Evolutionary conservation across 2,329 filamentous ascomycete species (phyloP).

Genomic region (Penicillium capsulatum): DNA sequence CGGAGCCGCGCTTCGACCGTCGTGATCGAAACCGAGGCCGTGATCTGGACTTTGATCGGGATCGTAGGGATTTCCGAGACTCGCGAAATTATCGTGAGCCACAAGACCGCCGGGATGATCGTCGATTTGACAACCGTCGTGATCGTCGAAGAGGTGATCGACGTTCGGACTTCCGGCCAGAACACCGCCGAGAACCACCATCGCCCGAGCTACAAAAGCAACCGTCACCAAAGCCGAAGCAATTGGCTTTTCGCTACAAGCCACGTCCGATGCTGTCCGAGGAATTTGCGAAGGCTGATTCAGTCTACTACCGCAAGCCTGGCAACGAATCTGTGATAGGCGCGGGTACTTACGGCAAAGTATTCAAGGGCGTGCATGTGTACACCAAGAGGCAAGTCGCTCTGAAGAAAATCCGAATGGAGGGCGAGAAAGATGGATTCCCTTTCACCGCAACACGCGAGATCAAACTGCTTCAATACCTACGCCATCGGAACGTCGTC

Average conservation of each 20-base stretch:
- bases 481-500: slow-evolving; percentile 84
- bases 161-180: slow-evolving; percentile 32
- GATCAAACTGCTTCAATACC: slow-evolving; percentile 91
- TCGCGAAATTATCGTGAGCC: slow-evolving; percentile 29
- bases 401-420: slow-evolving; percentile 98
- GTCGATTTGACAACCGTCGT: slow-evolving; percentile 39
- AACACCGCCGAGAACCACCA: slow-evolving; percentile 49
- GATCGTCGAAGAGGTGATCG: slow-evolving; percentile 38
- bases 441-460: slow-evolving; percentile 95
- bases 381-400: slow-evolving; percentile 76
- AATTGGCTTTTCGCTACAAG: slow-evolving; percentile 65
- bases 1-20: slow-evolving; percentile 41
- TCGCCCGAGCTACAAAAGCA: slow-evolving; percentile 36
- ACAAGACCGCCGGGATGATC: slow-evolving; percentile 36
- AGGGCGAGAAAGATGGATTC: slow-evolving; percentile 98
- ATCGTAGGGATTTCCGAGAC: slow-evolving; percentile 35
- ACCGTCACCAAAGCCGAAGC: slow-evolving; percentile 54
- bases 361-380: slow-evolving; percentile 82
- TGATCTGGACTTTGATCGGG: slow-evolving; percentile 34
- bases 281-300: slow-evolving; percentile 74
- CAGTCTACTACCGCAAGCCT: slow-evolving; percentile 89
- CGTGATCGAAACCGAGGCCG: slow-evolving; percentile 38
- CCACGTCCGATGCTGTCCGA: slow-evolving; percentile 64
- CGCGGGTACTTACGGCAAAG: slow-evolving; percentile 91
- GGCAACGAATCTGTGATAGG: slow-evolving; percentile 97